These are phyloP conservation scores for Ensete glaucum DNA, from an alignment of 176 grass and related monocot species.

Conservation along the genomic window DNA sequence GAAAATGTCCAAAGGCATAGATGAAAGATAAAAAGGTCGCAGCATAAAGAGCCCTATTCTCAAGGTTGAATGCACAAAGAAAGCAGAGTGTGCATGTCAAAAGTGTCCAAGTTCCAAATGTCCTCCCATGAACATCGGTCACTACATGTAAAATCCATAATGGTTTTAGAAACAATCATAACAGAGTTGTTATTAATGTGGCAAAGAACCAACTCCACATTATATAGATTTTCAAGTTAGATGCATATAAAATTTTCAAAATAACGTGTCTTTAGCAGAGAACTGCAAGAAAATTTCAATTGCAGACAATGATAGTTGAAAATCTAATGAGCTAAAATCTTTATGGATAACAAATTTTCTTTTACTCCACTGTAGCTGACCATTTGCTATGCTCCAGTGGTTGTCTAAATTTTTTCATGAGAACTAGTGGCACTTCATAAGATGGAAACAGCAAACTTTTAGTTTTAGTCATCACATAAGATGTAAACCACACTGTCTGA, in stretches of 20 bases:
- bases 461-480: too few species aligned
- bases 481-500: too few species aligned
- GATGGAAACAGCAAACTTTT: too few species aligned
- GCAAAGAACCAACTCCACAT: neutral
- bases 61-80: conserved; percentile 77
- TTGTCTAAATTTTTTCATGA: too few species aligned
- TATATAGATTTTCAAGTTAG: neutral
- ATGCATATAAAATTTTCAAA: neutral
- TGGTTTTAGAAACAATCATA: neutral
- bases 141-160: conserved; percentile 36
- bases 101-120: conserved; percentile 82
- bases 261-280: too few species aligned
- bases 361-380: too few species aligned
- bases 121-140: conserved; percentile 80
- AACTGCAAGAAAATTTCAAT: too few species aligned
- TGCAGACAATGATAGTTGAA: too few species aligned
- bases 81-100: conserved; percentile 81
- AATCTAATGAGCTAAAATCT: too few species aligned
- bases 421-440: too few species aligned
- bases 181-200: neutral
- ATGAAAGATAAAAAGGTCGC: conserved; percentile 80
- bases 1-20: conserved; percentile 74
- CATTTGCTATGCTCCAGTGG: too few species aligned
- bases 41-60: conserved; percentile 61
- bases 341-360: too few species aligned